Base-by-base conservation (phyloP, 768 basidiomycete species). In the Boletus sp. region DNA sequence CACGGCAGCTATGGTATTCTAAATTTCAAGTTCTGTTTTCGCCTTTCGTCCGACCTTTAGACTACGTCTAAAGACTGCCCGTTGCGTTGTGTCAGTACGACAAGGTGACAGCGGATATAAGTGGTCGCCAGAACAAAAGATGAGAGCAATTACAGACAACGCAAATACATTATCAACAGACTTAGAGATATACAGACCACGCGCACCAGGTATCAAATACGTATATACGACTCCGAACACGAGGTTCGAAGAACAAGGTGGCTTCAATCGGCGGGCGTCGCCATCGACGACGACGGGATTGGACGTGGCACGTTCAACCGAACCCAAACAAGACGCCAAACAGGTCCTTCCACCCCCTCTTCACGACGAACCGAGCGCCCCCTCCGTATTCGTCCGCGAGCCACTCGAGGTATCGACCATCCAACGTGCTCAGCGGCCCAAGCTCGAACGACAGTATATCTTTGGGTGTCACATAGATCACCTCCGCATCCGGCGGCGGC, bases 341-440 rank as follows among this genome's bases (percentile, higher is more conserved):
- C 5, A 82, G 55, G 58, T 82, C 80, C 54, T 75, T 74, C 80
- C 80, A 82, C 3, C 79, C 75, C 17, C 78, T 67, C 57, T 70
- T 73, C 40, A 81, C 77, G 30, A 73, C 67, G 32, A 79, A 69
- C 50, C 63, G 65, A 8, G 62, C 59, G 0, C 79, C 78, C 2
- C 77, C 77, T 4, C 78, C 83, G 56, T 89, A 89, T 70, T 89
- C 87, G 50, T 78, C 78, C 1, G 78, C 82, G 17, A 94, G 74
- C 89, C 89, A 92, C 67, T 90, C 89, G 35, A 92, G 73, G 67
- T 92, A 92, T 42, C 76, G 77, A n/a, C 79, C 85, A 59, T 93
- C 91, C 47, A 85, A 66, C 5, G 76, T 73, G 64, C 90, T 93
- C 56, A 90, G 71, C 7, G 90, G 85, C 1, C 89, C 86, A 0